Base-by-base conservation (phyloP, 352 stramenopile species). In the Pythium insidiosum region DNA sequence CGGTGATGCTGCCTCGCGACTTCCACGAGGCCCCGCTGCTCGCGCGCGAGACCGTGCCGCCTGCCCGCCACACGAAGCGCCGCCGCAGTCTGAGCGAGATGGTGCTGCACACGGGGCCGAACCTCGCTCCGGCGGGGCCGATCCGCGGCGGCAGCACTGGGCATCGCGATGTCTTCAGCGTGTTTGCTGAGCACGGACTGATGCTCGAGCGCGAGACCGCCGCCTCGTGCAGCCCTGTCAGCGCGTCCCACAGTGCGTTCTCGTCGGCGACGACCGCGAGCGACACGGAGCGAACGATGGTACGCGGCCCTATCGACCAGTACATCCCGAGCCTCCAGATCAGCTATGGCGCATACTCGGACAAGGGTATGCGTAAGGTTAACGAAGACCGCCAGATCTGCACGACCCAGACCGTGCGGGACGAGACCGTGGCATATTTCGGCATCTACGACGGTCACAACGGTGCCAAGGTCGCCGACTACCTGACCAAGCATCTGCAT, bases 391-490 rank as follows among this genome's bases (percentile, higher is more conserved):
- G 77, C 48, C 53, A 73, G 22, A 63, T 70, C 7, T 85, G 61
- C 41, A 58, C 58, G 2, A 69, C 73, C 23, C 58, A 66, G n/a
- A 56, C 37, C 41, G 61, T 85, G 5, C 37, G 65, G 30, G 57
- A 87, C 49, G 67, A 91, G 16, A 61, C 73, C 1, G 63, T 88
- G 12, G 78, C 73, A 22, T 94, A 81, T 50, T 90, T 94, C 45
- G 82, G 73, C n/a, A 52, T 94, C 1, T 94, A 87, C 51, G 82
- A 94, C 51, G 82, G 82, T 29, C 82, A 94, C 49, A 75, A 73
- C 36, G 82, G 82, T 18, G 29, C 69, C 4, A 64, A 80, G 37
- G 75, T 94, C 5, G 71, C 73, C 33, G 70, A 86, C 23, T 82
- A 84, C 28, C 35, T 94, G 31, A 53, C 69, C 6, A 34, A 74